Evolutionary conservation across 2,329 filamentous ascomycete genomes (phyloP), one percentile per base, ranked within the genome.

Genomic region (Ambrosiella xylebori): DNA sequence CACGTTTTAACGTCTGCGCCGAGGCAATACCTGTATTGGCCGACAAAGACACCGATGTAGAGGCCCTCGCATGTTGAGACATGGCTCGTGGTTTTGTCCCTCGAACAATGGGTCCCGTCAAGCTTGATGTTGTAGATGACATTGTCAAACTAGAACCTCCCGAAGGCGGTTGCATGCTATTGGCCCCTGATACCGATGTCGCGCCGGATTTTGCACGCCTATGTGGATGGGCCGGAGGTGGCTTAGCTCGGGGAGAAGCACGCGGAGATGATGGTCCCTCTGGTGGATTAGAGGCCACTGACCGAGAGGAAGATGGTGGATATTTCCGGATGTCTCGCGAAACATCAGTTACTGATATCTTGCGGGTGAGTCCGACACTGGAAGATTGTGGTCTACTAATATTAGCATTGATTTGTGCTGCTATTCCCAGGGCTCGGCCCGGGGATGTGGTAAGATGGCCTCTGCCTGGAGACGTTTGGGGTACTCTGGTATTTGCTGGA

Each of bases 231-330:
- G 53, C 15, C 11, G 53, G 35, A 35, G 59, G 47, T 2, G 44
- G 44, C 47, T 60, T 51, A 7, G 54, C 7, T 17, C 35, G 15
- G 12, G 55, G 17, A 19, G 45, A 51, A 8, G 54, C 12, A n/a
- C 35, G 15, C 19, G 55, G 17, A 39, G 45, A 51, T 35, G 47
- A 36, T 9, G 47, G 47, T 3, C 44, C 55, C 41, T 51, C 44
- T 9, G 13, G n/a, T 35, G 36, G n/a, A 13, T n/a, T 15, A n/a
- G 56, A 13, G 15, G 49, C 12, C 8, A 11, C 13, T 12, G 62
- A 57, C 38, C 52, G 38, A 6, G 66, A 67, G 5, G 69, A 68
- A 12, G 66, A 66, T 3, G 70, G 69, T 15, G 69, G 69, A 60
- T 70, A 69, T 40, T 66, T 66, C 19, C 38, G 44, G 17, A 1